Base-by-base conservation (phyloP, 1,284 basidiomycete species). In the Trichosporon asahii region DNA sequence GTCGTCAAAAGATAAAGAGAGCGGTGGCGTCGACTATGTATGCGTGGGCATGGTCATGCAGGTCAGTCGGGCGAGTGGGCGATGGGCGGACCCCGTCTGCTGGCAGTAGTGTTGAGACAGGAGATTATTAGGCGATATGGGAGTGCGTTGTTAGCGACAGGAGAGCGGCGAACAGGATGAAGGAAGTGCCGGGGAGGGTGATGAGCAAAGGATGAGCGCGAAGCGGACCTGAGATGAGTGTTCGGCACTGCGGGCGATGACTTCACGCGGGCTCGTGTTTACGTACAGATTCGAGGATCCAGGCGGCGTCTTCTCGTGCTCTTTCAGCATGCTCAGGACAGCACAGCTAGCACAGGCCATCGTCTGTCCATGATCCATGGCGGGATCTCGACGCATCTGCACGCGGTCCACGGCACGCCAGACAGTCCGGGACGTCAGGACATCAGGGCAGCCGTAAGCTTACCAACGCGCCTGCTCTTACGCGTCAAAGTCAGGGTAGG, bases 381-480 rank as follows among this genome's bases (percentile, higher is more conserved):
- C 40, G 18, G 18, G 40, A 44, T 18, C 40, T 44, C 15, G 15
- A n/a, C 2, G 35, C 15, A 3, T n/a, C 18, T n/a, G 18, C n/a
- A 44, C 15, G 40, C 40, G 18, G 18, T 44, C 18, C 40, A 44
- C 40, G 40, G 40, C 15, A 44, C 40, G 15, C 18, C 40, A 44
- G 40, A n/a, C 40, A 44, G 40, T 44, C 40, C 40, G 40, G n/a
- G 40, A 44, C 40, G 40, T 44, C 40, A 44, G 40, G 40, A 44
- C 40, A 12, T 27, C 49, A 55, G 49, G 49, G 49, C 25, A 8
- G 23, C 21, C 49, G 21, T 23, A 27, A 55, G 49, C 49, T 55
- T 55, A 55, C 49, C 49, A 55, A 55, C 49, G 49, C 49, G 49
- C 49, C 49, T 55, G 49, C 49, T 55, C 49, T 55, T 55, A 23